Conservation (phyloP, 345 rosid species). For the Hirschfeldia incana region DNA sequence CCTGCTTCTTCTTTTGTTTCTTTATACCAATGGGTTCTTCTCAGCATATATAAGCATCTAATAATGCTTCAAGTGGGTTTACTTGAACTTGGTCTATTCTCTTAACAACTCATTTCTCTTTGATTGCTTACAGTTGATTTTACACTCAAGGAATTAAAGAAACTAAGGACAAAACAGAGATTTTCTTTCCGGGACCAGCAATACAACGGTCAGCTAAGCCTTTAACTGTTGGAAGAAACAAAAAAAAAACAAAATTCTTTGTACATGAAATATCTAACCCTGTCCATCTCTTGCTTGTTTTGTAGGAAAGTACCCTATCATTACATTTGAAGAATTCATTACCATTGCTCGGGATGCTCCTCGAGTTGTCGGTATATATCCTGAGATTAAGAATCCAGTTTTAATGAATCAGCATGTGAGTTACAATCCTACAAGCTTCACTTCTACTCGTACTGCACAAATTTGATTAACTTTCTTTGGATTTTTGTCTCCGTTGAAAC, state of each 20-base stretch:
- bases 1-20: background rate
- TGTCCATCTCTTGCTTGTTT: background rate
- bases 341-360: conserved; percentile 76
- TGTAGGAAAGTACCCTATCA: conserved; percentile 59
- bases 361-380: conserved; percentile 93
- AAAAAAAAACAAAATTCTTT: too few relatives aligned
- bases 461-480: background rate
- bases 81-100: background rate
- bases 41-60: conserved; percentile 5
- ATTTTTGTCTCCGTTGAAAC: background rate
- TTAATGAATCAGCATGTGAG: conserved; percentile 81
- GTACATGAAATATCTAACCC: background rate
- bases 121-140: conserved; percentile 71
- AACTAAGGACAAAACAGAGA: conserved; percentile 74
- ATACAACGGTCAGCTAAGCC: conserved; percentile 59
- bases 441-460: background rate
- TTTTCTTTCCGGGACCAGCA: conserved; percentile 74
- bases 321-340: conserved; percentile 86
- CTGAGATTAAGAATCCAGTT: conserved; percentile 92
- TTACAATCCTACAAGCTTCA: conserved; percentile 19
- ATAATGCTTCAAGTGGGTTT: background rate
- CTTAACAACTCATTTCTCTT: background rate
- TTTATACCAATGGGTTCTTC: too few relatives aligned
- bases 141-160: conserved; percentile 71
- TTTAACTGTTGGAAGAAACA: background rate